Conservation (phyloP, 2,329 filamentous ascomycete species). For the Xylaria sp. region DNA sequence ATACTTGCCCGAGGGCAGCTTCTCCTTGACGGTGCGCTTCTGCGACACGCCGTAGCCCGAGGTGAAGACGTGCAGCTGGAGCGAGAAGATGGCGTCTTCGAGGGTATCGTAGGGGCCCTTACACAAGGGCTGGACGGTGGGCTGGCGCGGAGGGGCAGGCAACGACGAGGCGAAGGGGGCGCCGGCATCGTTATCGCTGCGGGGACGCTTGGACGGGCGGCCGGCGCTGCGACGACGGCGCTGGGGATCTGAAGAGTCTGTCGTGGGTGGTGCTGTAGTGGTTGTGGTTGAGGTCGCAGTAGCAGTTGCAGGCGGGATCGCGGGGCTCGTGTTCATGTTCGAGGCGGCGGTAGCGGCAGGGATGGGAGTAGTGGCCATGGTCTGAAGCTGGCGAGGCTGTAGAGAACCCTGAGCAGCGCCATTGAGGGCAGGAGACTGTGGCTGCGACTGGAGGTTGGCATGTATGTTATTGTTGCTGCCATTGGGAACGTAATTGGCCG, state of each 20-base stretch:
- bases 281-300: neutral
- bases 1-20: slow-evolving; percentile 48
- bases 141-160: slow-evolving; percentile 30
- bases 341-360: neutral
- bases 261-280: neutral
- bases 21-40: slow-evolving; percentile 49
- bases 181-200: slow-evolving; percentile 26
- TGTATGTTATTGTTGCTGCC: slow-evolving; percentile 23
- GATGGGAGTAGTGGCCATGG: slow-evolving; percentile 19
- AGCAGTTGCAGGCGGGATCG: slow-evolving; percentile 11
- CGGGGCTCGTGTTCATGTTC: slow-evolving; percentile 3
- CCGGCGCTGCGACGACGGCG: slow-evolving; percentile 28
- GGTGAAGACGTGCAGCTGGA: slow-evolving; percentile 48
- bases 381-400: slow-evolving; percentile 33
- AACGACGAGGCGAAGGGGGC: slow-evolving; percentile 14
- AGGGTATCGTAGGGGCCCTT: slow-evolving; percentile 46
- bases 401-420: slow-evolving; percentile 4
- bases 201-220: slow-evolving; percentile 36
- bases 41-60: slow-evolving; percentile 50
- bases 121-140: slow-evolving; percentile 41
- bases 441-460: slow-evolving; percentile 26
- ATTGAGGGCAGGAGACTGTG: slow-evolving; percentile 26
- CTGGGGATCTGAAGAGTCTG: slow-evolving; percentile 19
- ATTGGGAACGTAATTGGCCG: slow-evolving; percentile 20
- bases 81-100: slow-evolving; percentile 47